These are phyloP conservation scores for Aspergillus sp. DNA, from an alignment of 2,329 filamentous ascomycete genomes.

Conservation along the genomic window DNA sequence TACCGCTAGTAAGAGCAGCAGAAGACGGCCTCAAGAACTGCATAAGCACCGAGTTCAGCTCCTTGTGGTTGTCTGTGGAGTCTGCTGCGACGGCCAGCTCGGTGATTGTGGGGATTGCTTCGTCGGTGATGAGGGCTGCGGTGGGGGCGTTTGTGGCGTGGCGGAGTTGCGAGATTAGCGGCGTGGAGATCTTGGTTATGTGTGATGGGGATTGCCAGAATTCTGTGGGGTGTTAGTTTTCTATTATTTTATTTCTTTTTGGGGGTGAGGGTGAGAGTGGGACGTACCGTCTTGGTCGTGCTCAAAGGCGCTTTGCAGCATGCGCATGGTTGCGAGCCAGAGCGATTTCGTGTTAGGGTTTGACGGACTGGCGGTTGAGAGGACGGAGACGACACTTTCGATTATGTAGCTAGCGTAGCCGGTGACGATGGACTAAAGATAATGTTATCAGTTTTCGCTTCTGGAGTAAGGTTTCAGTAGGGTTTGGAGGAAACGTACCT, in stretches of 20 bases:
- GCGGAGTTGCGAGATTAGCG: constrained; percentile 68
- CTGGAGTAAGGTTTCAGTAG: background rate
- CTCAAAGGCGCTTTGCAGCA: constrained; percentile 73
- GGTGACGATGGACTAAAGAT: constrained; percentile 74
- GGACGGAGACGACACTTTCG: constrained; percentile 68
- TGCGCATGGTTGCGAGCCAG: constrained; percentile 68
- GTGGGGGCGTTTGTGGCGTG: constrained; percentile 40
- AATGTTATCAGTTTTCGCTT: constrained; percentile 17
- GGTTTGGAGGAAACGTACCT: constrained; percentile 43
- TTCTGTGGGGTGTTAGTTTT: constrained; percentile 43
- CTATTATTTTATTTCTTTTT: background rate
- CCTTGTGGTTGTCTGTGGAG: constrained; percentile 86
- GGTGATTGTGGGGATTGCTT: constrained; percentile 72
- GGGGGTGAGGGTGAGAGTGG: background rate
- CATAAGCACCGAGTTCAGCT: constrained; percentile 76
- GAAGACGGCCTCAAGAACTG: constrained; percentile 67
- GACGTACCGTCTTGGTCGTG: constrained; percentile 76
- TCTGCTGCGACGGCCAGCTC: constrained; percentile 78
- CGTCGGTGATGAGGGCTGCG: constrained; percentile 49
- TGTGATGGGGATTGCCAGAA: constrained; percentile 95
- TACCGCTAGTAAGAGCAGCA: constrained; percentile 11
- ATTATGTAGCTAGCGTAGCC: constrained; percentile 84
- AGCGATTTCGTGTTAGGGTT: constrained; percentile 58
- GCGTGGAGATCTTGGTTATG: constrained; percentile 69
- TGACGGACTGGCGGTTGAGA: constrained; percentile 45